Evolutionary conservation across 2,329 filamentous ascomycete species (phyloP).

Genomic region (Metarhizium guizhouense): DNA sequence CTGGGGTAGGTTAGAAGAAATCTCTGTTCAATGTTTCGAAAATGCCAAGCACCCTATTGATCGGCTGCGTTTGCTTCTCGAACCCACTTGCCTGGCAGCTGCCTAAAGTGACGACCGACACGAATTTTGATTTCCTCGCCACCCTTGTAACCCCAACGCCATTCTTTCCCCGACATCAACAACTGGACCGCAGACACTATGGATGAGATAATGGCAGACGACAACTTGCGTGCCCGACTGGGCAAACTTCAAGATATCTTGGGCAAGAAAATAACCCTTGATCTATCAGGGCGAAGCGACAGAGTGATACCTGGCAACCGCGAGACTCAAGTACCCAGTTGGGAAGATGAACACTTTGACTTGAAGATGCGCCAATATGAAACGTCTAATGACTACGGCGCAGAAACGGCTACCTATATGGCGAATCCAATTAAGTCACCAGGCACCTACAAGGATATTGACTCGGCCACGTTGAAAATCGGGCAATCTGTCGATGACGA

Average conservation of each 20-base stretch:
- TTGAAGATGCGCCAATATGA: background rate
- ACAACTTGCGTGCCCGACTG: constrained; percentile 5
- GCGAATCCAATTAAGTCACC: background rate
- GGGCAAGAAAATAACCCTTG: constrained; percentile 7
- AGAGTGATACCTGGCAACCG: background rate
- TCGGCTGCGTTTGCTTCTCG: background rate
- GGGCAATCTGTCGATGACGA: constrained; percentile 16
- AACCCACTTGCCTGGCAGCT: constrained; percentile 2
- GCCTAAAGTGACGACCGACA: background rate
- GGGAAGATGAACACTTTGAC: constrained; percentile 1
- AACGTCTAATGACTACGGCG: background rate
- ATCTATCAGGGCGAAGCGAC: background rate
- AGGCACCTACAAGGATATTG: constrained; percentile 7
- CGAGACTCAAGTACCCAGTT: background rate
- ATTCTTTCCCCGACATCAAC: background rate
- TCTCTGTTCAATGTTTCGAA: no score
- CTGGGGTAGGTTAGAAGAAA: background rate
- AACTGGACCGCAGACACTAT: background rate
- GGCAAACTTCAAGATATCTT: constrained; percentile 10
- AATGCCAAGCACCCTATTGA: no score
- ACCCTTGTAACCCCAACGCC: background rate
- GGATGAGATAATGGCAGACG: constrained; percentile 2
- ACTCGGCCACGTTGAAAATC: constrained; percentile 14
- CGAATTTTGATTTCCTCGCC: background rate
- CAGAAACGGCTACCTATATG: background rate